Base-by-base conservation (phyloP, 1,139 yeast genomes). In the Scheffersomyces cryptocercus region DNA sequence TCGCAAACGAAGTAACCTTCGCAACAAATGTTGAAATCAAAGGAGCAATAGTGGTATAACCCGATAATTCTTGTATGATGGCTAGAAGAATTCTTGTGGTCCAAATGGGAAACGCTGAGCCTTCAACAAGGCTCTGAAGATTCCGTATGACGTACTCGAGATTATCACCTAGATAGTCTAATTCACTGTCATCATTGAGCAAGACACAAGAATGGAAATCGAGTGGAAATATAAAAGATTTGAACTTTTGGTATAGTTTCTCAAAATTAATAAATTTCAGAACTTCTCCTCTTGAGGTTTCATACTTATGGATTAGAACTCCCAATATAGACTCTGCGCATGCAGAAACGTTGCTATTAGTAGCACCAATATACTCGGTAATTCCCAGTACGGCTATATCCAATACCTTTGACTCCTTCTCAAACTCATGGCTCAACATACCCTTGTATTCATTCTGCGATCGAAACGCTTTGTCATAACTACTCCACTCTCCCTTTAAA, bases 261-360 rank as follows among this genome's bases (percentile, higher is more conserved):
- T 54, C 53, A 44, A 64, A 61, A 15, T 56, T 48, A 3, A 56
- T 43, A 48, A 41, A 56, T 15, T 51, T 54, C 37, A 35, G 45
- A 2, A 61, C 45, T 11, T 58, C 63, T 2, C 51, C 42, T 6
- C 40, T 46, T 13, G 51, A 49, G 0, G 35, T 37, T 3, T 52
- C 44, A 30, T 50, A 54, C 36, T 61, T 64, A 45, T 58, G 47
- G 2, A 70, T 48, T 29, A 75, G 53, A 3, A 65, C 74, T 2
- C 79, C 79, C 11, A 72, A 41, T 9, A 70, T 55, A 2, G 69
- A 53, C 37, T 75, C 79, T 32, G 71, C 65, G 41, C 70, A 65
- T 3, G 65, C 61, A 10, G 54, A 52, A 1, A 62, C 51, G 12
- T 53, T 51, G 3, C 9, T 73, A 36, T 50, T 41, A 15, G 42